These are phyloP conservation scores for Thoreauomyces humboldtii DNA, from an alignment of 192 early-diverging fungal species.

Conservation along the genomic window DNA sequence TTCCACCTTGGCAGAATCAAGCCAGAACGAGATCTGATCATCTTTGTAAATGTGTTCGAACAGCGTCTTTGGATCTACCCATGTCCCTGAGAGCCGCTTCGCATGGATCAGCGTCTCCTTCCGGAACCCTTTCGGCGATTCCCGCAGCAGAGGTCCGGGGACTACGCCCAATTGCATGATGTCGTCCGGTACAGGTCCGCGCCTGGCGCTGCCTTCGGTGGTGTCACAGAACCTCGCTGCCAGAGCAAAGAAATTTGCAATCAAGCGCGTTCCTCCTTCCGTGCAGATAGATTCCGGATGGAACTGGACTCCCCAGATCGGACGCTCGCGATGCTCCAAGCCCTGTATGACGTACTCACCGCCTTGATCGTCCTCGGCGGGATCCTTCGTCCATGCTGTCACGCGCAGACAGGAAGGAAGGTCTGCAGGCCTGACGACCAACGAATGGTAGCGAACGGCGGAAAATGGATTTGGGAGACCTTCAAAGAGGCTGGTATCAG, in stretches of 20 bases:
- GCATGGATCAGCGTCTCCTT: too few species aligned
- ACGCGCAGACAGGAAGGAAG: constrained; percentile 57
- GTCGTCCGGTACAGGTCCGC: too few species aligned
- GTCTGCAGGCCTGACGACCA: constrained; percentile 66
- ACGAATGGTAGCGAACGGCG: constrained; percentile 89
- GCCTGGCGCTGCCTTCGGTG: too few species aligned
- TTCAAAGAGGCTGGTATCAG: constrained; percentile 55
- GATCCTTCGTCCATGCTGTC: constrained; percentile 57
- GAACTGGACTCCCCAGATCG: constrained; percentile 90
- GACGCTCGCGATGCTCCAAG: constrained; percentile 62
- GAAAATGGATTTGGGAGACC: constrained; percentile 62
- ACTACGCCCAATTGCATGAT: too few species aligned
- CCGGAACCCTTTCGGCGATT: too few species aligned
- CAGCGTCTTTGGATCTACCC: constrained; percentile 20
- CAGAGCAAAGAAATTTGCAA: constrained; percentile 70
- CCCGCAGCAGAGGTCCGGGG: too few species aligned
- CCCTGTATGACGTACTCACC: constrained; percentile 84
- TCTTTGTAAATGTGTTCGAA: constrained; percentile 33
- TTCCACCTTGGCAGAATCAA: constrained; percentile 51
- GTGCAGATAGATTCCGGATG: constrained; percentile 96
- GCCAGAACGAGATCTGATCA: constrained; percentile 38
- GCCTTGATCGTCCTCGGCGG: constrained; percentile 16
- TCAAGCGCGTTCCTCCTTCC: constrained; percentile 65
- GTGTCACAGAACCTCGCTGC: constrained; percentile 29
- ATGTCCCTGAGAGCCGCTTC: constrained; percentile 4